These are phyloP conservation scores for Aspergillus pseudoglaucus DNA, from an alignment of 2,329 filamentous ascomycete genomes.

Conservation along the genomic window DNA sequence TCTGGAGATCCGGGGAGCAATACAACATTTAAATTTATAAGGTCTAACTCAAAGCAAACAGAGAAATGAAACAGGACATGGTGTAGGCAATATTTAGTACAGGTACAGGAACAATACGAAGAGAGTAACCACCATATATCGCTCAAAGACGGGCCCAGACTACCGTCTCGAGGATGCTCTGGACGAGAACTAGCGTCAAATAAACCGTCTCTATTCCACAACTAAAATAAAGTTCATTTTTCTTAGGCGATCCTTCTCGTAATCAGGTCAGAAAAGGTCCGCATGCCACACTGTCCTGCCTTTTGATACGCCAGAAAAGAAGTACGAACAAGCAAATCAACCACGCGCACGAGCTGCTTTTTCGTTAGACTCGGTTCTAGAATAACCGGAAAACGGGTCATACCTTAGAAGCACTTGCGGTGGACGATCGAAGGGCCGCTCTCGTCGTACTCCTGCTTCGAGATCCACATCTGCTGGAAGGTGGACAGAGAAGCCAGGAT, in stretches of 20 bases:
- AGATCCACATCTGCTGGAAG: slow-evolving; percentile 99
- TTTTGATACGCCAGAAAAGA: slow-evolving; percentile 39
- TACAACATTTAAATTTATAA: neutral
- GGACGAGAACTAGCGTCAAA: slow-evolving; percentile 13
- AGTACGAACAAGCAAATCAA: slow-evolving; percentile 33
- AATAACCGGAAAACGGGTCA: neutral
- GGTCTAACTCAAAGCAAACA: neutral
- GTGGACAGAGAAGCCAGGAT: slow-evolving; percentile 98
- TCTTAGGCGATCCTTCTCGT: slow-evolving; percentile 33
- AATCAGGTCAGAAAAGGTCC: slow-evolving; percentile 34
- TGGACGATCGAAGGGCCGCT: slow-evolving; percentile 98
- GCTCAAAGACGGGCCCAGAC: slow-evolving; percentile 9
- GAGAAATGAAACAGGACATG: neutral
- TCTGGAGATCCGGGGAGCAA: too few species aligned
- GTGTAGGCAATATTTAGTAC: too few species aligned
- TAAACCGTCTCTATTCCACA: slow-evolving; percentile 35
- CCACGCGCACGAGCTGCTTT: slow-evolving; percentile 17
- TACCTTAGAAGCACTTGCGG: slow-evolving; percentile 99
- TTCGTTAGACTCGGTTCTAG: neutral
- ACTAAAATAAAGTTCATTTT: slow-evolving; percentile 35
- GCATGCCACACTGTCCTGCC: slow-evolving; percentile 32
- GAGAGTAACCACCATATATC: neutral
- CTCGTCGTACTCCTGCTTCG: slow-evolving; percentile 99
- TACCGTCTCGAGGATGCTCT: slow-evolving; percentile 10
- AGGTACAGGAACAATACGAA: too few species aligned